phyloP scores from a whole-genome alignment of 441 rosid genomes.

The Raphanus hybrid region DNA sequence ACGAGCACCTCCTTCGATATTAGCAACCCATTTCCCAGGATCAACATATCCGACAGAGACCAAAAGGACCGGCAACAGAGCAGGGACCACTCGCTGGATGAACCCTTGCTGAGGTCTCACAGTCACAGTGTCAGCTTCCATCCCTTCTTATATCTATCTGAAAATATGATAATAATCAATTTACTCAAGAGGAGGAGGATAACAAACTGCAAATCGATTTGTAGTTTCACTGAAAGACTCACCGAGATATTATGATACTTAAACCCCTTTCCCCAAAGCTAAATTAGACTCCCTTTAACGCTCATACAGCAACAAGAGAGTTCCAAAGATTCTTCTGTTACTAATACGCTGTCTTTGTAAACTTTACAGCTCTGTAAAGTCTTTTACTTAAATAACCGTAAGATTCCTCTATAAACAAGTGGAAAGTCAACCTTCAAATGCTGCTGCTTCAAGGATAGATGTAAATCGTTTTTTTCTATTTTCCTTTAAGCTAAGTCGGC shows the following conservation, averaged over 20 bases:
- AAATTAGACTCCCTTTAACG: conserved; percentile 30
- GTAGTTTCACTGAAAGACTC: conserved; percentile 31
- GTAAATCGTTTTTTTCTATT: too few relatives aligned
- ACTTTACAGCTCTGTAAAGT: conserved; percentile 26
- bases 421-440: conserved; percentile 14
- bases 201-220: conserved; percentile 33
- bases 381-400: conserved; percentile 30
- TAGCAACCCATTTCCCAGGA: conserved; percentile 97
- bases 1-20: conserved; percentile 89
- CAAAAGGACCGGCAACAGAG: conserved; percentile 71
- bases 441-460: background rate
- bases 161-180: background rate
- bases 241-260: conserved; percentile 30
- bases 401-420: conserved; percentile 26
- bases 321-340: conserved; percentile 28
- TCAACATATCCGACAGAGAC: conserved; percentile 87
- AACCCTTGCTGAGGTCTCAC: conserved; percentile 50
- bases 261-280: conserved; percentile 20
- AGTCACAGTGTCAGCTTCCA: conserved; percentile 68
- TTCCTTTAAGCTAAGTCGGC: conserved; percentile 30
- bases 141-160: conserved; percentile 45
- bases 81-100: conserved; percentile 63
- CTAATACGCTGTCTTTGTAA: conserved; percentile 10
- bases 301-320: conserved; percentile 17
- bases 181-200: conserved; percentile 19